A percentile compares a stretch with the other conserved stretches of the same genome.
Evolutionary conservation across 805 yeast species (phyloP).

Genomic region (Saccharomycopsis babjevae): DNA sequence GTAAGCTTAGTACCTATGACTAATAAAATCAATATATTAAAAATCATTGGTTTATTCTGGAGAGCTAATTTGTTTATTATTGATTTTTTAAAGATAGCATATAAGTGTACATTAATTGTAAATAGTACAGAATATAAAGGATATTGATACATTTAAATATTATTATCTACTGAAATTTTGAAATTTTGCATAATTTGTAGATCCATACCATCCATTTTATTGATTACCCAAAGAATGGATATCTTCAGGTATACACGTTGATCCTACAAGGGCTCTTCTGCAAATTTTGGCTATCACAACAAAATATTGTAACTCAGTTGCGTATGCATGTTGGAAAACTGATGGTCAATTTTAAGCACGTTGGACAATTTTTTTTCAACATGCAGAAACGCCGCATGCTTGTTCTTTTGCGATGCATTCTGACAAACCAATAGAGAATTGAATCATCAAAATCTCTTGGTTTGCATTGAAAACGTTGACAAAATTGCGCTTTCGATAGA

Average conservation of each 20-base stretch:
- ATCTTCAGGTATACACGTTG: not conserved
- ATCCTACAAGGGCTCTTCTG: not conserved
- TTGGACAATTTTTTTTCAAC: not conserved
- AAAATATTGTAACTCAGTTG: not conserved
- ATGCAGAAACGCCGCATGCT: not conserved
- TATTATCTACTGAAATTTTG: not conserved
- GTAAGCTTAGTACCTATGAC: constrained; percentile 25
- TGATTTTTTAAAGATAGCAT: no score
- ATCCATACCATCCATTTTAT: no score
- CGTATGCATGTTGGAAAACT: not conserved
- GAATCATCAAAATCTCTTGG: not conserved
- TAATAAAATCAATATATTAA: not conserved
- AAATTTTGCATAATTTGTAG: not conserved
- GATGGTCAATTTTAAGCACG: not conserved
- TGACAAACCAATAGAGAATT: not conserved
- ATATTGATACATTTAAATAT: not conserved
- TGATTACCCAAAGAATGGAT: no score
- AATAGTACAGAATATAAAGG: not conserved
- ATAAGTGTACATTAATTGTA: not conserved
- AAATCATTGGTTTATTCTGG: not conserved
- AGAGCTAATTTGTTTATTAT: not conserved
- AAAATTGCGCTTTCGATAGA: no score
- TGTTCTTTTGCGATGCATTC: not conserved
- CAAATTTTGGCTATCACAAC: not conserved
- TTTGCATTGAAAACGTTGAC: not conserved